Evolutionary conservation across 371 early-diverging fungal genomes (phyloP).

Genomic region (Pancytospora epiphaga): DNA sequence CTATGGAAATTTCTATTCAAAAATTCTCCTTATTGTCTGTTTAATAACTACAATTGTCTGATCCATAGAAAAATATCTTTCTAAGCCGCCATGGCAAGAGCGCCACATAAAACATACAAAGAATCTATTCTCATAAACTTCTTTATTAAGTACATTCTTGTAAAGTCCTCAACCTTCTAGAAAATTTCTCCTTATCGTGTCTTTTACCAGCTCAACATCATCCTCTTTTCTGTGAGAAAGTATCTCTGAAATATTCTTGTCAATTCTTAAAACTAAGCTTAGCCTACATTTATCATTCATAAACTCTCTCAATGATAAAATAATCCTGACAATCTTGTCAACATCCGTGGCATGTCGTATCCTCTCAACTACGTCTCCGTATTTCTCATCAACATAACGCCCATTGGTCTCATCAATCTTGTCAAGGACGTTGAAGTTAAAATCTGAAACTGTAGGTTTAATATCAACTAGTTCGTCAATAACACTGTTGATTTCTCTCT

Average conservation of each 20-base stretch:
- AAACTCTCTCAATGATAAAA: constrained; percentile 9
- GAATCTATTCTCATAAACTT: too few species aligned
- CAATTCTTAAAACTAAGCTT: not conserved
- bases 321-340: not conserved
- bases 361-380: not conserved
- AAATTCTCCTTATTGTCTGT: too few species aligned
- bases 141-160: too few species aligned
- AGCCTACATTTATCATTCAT: constrained; percentile 8
- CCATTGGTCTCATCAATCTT: not conserved
- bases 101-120: too few species aligned
- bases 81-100: too few species aligned
- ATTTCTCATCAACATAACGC: not conserved
- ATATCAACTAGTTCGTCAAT: not conserved
- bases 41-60: too few species aligned
- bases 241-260: not conserved
- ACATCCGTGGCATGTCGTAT: not conserved
- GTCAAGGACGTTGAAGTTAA: not conserved
- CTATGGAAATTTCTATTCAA: too few species aligned
- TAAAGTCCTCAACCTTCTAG: too few species aligned
- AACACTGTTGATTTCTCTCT: not conserved
- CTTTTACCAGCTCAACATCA: constrained; percentile 14
- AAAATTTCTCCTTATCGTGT: constrained; percentile 11
- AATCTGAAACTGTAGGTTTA: not conserved
- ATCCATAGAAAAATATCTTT: too few species aligned
- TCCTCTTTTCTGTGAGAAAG: not conserved